Evolutionary conservation across 371 early-diverging fungal genomes (phyloP).

Genomic region (Funneliformis caledonium): DNA sequence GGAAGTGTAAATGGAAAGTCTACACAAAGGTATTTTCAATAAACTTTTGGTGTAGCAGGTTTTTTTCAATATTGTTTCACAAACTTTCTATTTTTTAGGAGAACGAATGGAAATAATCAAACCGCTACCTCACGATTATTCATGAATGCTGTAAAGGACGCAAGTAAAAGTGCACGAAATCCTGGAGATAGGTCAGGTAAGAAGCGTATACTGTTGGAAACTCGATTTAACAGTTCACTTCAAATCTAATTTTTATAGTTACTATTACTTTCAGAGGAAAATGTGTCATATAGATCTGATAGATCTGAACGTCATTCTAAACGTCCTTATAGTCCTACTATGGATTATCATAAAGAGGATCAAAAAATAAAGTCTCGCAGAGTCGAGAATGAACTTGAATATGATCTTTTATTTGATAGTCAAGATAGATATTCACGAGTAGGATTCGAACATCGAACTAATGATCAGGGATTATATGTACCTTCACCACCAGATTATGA

Average conservation of each 20-base stretch:
- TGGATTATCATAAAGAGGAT: constrained; percentile 23
- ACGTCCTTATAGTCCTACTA: constrained; percentile 32
- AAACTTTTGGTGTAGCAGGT: neutral
- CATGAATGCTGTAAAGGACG: constrained; percentile 40
- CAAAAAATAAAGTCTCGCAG: constrained; percentile 28
- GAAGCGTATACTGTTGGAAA: neutral
- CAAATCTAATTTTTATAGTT: neutral
- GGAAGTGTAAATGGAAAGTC: constrained; percentile 23
- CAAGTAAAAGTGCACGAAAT: constrained; percentile 27
- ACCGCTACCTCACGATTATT: constrained; percentile 28
- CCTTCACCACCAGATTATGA: constrained; percentile 9
- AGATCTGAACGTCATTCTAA: neutral
- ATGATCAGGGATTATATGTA: constrained; percentile 4
- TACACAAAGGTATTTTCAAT: constrained; percentile 26
- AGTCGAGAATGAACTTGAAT: constrained; percentile 27
- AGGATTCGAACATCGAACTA: neutral
- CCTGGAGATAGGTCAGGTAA: constrained; percentile 7
- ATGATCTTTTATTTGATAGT: constrained; percentile 18
- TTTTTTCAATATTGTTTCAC: neutral
- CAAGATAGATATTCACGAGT: constrained; percentile 3
- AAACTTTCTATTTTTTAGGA: constrained; percentile 1
- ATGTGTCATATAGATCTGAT: neutral
- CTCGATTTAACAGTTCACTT: neutral
- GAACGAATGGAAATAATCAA: neutral
- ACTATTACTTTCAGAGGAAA: constrained; percentile 11